phyloP scores from a whole-genome alignment of 2,329 filamentous ascomycete genomes.

The Verticillium zaregamsianum region DNA sequence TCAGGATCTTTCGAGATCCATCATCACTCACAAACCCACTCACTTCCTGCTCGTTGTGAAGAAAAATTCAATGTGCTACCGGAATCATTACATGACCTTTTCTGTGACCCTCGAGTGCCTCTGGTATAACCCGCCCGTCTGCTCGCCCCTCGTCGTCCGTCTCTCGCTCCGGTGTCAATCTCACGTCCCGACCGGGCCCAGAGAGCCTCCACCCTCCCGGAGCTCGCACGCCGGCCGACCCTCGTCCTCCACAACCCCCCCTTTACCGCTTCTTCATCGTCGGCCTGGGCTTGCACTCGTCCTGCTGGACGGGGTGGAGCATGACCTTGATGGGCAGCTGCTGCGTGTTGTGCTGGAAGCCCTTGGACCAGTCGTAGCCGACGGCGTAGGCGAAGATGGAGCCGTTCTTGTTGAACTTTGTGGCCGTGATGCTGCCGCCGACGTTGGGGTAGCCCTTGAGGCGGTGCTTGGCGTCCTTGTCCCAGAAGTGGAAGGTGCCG shows the following conservation, averaged over 20 bases:
- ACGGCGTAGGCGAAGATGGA: conserved; percentile 84
- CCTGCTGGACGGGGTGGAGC: conserved; percentile 68
- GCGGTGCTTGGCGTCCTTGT: conserved; percentile 85
- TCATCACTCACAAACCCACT: neutral
- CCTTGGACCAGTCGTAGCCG: conserved; percentile 98
- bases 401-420: conserved; percentile 85
- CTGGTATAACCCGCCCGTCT: neutral
- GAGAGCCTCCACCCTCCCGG: neutral
- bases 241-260: conserved; percentile 15
- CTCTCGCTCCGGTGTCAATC: neutral
- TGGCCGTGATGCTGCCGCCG: conserved; percentile 82
- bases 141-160: neutral
- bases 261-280: conserved; percentile 52
- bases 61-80: neutral
- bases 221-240: too few relatives aligned
- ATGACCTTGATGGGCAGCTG: conserved; percentile 76
- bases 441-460: conserved; percentile 84
- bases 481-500: conserved; percentile 96
- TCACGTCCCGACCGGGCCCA: neutral
- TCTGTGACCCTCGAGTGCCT: neutral
- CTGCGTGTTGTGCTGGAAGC: conserved; percentile 78
- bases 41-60: too few relatives aligned
- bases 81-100: neutral
- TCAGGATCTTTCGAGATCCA: neutral
- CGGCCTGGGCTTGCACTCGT: conserved; percentile 60